phyloP scores from a whole-genome alignment of 257 asterid genomes.

The Fraxinus americana region DNA sequence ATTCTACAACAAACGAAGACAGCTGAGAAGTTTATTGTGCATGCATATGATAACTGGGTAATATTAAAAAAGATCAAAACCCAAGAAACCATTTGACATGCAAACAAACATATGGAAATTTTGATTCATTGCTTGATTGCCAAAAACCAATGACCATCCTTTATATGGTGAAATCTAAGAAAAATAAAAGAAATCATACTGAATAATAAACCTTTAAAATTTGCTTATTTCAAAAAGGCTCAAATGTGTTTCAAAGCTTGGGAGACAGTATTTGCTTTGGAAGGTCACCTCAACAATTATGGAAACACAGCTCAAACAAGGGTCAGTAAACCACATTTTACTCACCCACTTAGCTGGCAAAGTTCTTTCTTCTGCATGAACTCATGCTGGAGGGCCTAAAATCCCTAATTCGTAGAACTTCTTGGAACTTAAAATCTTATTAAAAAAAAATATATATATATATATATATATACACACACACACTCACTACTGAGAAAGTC shows the following conservation, averaged over 20 bases:
- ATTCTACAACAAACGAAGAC: background rate
- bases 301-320: background rate
- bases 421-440: background rate
- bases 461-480: no score
- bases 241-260: background rate
- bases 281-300: background rate
- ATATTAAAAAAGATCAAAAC: background rate
- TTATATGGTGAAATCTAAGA: background rate
- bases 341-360: background rate
- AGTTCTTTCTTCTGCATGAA: background rate
- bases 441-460: background rate
- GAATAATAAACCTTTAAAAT: background rate
- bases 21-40: background rate
- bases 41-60: background rate
- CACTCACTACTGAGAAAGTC: background rate
- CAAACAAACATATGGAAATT: background rate
- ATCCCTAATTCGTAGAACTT: constrained; percentile 6
- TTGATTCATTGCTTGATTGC: background rate
- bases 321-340: background rate
- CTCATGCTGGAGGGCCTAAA: background rate
- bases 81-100: background rate
- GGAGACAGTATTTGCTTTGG: background rate
- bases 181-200: background rate
- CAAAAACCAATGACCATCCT: background rate
- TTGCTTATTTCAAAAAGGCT: background rate